Conservation (phyloP, 768 basidiomycete genomes). For the Chalciporus sphaerocephalus region DNA sequence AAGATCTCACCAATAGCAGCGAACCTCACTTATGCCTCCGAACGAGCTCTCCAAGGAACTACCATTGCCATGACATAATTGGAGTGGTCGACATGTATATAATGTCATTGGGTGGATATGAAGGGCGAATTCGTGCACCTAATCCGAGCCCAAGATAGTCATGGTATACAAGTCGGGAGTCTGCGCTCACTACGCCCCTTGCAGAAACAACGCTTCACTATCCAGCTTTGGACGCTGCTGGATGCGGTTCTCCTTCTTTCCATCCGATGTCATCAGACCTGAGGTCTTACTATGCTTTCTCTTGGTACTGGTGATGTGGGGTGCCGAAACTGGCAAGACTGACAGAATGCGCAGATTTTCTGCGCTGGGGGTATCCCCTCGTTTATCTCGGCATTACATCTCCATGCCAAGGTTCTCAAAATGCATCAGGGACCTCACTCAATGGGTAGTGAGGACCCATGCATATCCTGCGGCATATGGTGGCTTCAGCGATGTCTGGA, state of each 20-base stretch:
- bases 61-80: not conserved
- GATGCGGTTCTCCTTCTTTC: not conserved
- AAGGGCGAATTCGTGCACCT: not conserved
- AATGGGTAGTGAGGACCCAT: constrained; percentile 8
- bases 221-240: not conserved
- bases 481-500: constrained; percentile 31
- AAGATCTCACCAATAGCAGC: not conserved
- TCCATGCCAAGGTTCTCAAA: not conserved
- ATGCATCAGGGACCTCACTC: constrained; percentile 14
- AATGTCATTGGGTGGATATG: not conserved
- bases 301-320: not conserved
- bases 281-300: not conserved
- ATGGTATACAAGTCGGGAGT: not conserved
- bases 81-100: not conserved
- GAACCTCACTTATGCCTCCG: not conserved
- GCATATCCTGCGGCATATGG: constrained; percentile 25
- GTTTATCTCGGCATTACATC: not conserved
- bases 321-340: constrained; percentile 1
- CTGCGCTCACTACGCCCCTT: not conserved
- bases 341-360: not conserved
- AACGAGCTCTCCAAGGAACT: not conserved
- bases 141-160: not conserved
- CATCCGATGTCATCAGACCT: not conserved
- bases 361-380: not conserved
- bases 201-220: not conserved